Percentiles rank a stretch among this genome's conserved stretches.
These are phyloP conservation scores for Ceratocystis eucalypticola DNA, from an alignment of 2,329 filamentous ascomycete genomes.

Conservation along the genomic window DNA sequence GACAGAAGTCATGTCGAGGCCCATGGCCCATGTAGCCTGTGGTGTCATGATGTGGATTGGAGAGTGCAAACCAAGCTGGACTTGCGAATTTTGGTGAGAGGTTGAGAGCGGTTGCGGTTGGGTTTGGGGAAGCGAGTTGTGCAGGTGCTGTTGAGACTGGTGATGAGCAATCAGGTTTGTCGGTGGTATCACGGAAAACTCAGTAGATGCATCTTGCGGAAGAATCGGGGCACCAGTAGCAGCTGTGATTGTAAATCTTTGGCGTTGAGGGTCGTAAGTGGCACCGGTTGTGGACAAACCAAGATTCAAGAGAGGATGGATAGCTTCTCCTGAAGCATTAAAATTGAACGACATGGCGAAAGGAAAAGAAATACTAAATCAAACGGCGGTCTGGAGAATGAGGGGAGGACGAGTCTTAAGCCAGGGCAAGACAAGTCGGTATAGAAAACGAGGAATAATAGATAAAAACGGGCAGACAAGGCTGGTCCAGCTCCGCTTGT, in stretches of 20 bases:
- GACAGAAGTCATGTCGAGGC: conserved; percentile 38
- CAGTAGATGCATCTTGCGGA: conserved; percentile 21
- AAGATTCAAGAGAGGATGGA: conserved; percentile 15
- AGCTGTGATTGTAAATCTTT: conserved; percentile 24
- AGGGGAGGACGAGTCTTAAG: conserved; percentile 15
- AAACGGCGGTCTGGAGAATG: conserved; percentile 16
- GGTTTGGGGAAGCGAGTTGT: conserved; percentile 24
- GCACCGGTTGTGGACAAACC: conserved; percentile 7
- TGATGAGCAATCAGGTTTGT: conserved; percentile 5
- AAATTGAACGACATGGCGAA: conserved; percentile 19
- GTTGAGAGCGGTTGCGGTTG: conserved; percentile 22
- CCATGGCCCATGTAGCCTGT: conserved; percentile 36
- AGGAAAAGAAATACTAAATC: conserved; percentile 14
- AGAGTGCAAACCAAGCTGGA: conserved; percentile 15
- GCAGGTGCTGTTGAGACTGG: conserved; percentile 12
- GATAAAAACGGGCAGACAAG: conserved; percentile 10
- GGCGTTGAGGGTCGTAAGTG: conserved; percentile 18
- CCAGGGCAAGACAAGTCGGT: conserved; percentile 10
- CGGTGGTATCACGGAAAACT: conserved; percentile 18
- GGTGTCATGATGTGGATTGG: conserved; percentile 26
- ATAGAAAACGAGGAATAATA: conserved; percentile 12
- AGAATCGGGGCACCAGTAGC: conserved; percentile 9
- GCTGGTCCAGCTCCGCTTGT: background rate
- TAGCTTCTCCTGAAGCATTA: conserved; percentile 15
- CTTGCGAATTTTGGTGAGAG: conserved; percentile 21